Percentiles rank a stretch among this genome's conserved stretches.
phyloP scores from a whole-genome alignment of 768 basidiomycete genomes.

The Termitomyces bulborhizus region DNA sequence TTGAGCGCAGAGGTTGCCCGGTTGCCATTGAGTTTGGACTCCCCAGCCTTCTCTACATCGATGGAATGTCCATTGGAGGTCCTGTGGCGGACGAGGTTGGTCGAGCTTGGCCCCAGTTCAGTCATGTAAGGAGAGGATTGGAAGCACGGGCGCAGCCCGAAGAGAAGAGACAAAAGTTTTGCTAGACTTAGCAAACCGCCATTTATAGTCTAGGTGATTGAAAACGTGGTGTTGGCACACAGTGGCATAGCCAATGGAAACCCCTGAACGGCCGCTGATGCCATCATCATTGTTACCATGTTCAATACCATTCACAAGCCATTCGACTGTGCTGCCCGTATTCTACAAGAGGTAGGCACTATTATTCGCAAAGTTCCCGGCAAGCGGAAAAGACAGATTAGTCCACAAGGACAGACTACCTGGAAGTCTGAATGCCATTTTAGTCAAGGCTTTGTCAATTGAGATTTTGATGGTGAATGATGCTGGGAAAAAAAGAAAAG shows the following conservation, averaged over 20 bases:
- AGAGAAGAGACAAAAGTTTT: background rate
- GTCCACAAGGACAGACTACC: background rate
- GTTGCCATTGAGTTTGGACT: background rate
- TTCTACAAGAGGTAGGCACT: background rate
- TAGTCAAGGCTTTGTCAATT: no score
- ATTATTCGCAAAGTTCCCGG: background rate
- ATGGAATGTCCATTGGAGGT: slow-evolving; percentile 7
- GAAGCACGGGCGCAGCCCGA: background rate
- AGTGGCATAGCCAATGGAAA: no score
- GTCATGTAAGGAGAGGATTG: background rate
- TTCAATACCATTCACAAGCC: no score
- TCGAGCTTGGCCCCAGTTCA: background rate
- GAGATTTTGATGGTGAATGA: background rate
- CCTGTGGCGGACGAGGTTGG: slow-evolving; percentile 5
- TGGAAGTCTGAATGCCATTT: background rate
- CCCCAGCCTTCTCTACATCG: slow-evolving; percentile 10
- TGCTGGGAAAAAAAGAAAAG: background rate
- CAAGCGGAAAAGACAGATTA: background rate
- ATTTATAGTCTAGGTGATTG: background rate
- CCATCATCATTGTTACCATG: background rate
- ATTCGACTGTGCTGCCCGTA: no score
- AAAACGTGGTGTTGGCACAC: background rate
- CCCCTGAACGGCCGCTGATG: background rate
- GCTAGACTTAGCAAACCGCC: background rate
- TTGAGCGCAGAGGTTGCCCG: background rate